phyloP scores from a whole-genome alignment of 1,284 basidiomycete species.

The Anthracocystis walkeri region DNA sequence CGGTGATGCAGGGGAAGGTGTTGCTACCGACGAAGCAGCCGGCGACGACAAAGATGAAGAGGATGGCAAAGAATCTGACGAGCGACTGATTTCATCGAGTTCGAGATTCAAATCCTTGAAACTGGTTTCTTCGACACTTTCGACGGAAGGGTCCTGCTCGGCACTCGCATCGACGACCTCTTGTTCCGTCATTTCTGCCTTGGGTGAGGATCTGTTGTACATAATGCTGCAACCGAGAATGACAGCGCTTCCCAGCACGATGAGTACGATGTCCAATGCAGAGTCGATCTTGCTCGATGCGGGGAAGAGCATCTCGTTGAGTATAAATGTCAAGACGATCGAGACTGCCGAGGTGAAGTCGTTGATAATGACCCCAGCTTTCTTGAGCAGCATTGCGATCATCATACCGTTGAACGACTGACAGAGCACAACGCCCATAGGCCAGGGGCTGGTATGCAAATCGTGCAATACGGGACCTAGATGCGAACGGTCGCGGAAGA shows the following conservation, averaged over 20 bases:
- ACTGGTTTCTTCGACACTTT: neutral
- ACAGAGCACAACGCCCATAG: conserved; percentile 19
- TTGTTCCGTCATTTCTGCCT: neutral
- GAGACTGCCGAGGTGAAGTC: conserved; percentile 24
- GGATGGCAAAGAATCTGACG: neutral
- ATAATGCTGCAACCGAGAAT: conserved; percentile 19
- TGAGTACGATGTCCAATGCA: conserved; percentile 7
- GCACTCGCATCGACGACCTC: too few species aligned
- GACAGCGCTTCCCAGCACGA: conserved; percentile 15
- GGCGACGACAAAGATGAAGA: conserved; percentile 13
- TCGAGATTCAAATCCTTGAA: conserved; percentile 7
- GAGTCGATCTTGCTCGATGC: conserved; percentile 10
- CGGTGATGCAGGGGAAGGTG: conserved; percentile 8
- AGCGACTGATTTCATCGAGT: neutral
- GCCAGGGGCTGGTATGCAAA: conserved; percentile 18
- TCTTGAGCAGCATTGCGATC: conserved; percentile 29
- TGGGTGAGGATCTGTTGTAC: conserved; percentile 13
- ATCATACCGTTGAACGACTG: conserved; percentile 37
- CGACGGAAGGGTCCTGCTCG: neutral
- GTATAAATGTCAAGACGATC: conserved; percentile 24
- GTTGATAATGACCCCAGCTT: conserved; percentile 33
- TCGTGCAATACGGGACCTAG: conserved; percentile 21
- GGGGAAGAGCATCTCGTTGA: conserved; percentile 24
- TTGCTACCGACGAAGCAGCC: conserved; percentile 9
- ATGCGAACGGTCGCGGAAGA: conserved; percentile 5